Evolutionary conservation across 768 basidiomycete species (phyloP).

Genomic region (Podaxis pistillaris): DNA sequence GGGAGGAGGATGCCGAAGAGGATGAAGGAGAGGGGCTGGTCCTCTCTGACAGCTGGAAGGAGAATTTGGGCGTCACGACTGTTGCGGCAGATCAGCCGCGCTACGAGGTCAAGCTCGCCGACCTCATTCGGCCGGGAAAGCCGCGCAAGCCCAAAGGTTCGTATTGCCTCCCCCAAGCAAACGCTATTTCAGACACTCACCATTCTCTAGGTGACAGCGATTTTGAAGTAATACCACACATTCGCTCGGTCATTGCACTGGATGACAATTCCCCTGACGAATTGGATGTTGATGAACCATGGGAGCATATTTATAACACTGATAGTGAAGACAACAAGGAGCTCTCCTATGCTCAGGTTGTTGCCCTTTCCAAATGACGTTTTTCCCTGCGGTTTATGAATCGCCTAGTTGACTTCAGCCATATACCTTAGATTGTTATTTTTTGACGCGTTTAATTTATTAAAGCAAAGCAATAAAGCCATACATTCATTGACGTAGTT

Average conservation of each 20-base stretch:
- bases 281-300: constrained; percentile 15
- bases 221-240: constrained; percentile 18
- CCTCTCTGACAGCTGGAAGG: constrained; percentile 12
- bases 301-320: constrained; percentile 15
- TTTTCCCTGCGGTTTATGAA: background rate
- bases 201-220: constrained; percentile 10
- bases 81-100: constrained; percentile 6
- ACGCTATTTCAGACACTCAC: background rate
- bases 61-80: constrained; percentile 2
- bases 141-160: constrained; percentile 9
- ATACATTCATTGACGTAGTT: background rate
- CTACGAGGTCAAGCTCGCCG: constrained; percentile 18
- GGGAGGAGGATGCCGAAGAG: constrained; percentile 1
- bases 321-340: constrained; percentile 9
- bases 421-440: background rate
- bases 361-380: constrained; percentile 4
- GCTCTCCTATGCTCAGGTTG: constrained; percentile 11
- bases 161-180: background rate
- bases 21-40: constrained; percentile 16
- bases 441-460: background rate
- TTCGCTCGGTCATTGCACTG: constrained; percentile 20
- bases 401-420: background rate
- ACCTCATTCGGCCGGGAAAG: constrained; percentile 11
- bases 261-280: constrained; percentile 16
- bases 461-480: too few relatives aligned